Evolutionary conservation across 805 yeast genomes (phyloP).

Genomic region (Lipomyces japonicus): DNA sequence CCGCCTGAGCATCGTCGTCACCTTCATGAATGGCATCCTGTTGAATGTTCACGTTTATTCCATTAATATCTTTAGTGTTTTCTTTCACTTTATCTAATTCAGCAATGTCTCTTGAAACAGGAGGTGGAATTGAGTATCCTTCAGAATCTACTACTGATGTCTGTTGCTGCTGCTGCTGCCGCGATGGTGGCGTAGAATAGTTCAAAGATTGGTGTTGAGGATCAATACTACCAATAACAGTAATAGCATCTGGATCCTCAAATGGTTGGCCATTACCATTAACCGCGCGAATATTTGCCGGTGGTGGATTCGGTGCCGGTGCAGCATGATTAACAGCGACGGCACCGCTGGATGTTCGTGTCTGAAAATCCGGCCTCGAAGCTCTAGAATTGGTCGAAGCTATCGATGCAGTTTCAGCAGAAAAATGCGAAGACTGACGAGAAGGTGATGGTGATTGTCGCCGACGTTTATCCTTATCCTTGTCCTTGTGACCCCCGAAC

Average conservation of each 20-base stretch:
- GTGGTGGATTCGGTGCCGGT: conserved; percentile 8
- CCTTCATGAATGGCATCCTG: conserved; percentile 31
- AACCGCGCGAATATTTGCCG: neutral
- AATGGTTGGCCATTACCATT: conserved; percentile 1
- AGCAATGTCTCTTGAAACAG: conserved; percentile 27
- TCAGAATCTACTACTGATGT: conserved; percentile 19
- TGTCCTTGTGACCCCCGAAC: conserved; percentile 17
- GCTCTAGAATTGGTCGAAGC: conserved; percentile 9
- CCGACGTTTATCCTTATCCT: conserved; percentile 10
- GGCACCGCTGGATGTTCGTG: too few species aligned
- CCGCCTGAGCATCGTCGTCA: conserved; percentile 33
- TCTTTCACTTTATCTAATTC: conserved; percentile 10
- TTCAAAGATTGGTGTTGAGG: neutral
- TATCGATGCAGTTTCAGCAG: conserved; percentile 2
- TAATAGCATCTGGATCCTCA: conserved; percentile 20
- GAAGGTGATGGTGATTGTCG: conserved; percentile 10
- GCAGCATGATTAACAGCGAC: conserved; percentile 1
- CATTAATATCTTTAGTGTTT: conserved; percentile 12
- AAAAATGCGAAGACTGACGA: conserved; percentile 4
- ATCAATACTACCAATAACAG: conserved; percentile 11
- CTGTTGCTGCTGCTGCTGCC: conserved; percentile 2
- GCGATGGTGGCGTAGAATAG: neutral
- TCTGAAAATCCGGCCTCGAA: conserved; percentile 6
- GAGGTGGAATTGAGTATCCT: conserved; percentile 28
- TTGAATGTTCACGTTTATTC: conserved; percentile 26